Base-by-base conservation (phyloP, 768 basidiomycete genomes). In the Pulveroboletus frians region DNA sequence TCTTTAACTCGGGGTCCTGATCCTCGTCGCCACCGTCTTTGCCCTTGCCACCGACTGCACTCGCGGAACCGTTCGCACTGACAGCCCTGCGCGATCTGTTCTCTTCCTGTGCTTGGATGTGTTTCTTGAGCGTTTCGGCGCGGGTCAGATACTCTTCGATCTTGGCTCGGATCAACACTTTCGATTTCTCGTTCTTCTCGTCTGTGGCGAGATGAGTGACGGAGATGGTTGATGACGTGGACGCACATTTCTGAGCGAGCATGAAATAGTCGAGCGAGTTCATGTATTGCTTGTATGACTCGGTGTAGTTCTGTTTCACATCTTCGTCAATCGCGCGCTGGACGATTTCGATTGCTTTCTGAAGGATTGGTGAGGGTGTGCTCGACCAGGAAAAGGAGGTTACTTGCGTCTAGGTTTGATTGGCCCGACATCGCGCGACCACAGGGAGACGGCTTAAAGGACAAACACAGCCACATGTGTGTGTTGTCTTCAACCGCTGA, bases 221-320 rank as follows among this genome's bases (percentile, higher is more conserved):
- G n/a, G 15, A 4, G 23, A 9, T n/a, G 20, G 5, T 1, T 3
- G 14, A 21, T 3, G 23, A 31, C 31, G 49, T 15, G 18, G 10
- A 58, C 65, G 26, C 55, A 93, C 92, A 94, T 70, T 93, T 94
- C 65, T 92, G 75, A 9, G 94, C 93, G 56, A 97, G 88, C 88
- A 97, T 92, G 69, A 99, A 99, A 67, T 95, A 99, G 65, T 99
- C 96, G 51, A 98, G 78, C 1, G 91, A 79, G 76, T 97, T 95
- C 75, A 88, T 85, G 71, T 96, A 96, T 56, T 84, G 80, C 73
- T 89, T 94, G 80, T 91, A 95, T 17, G 94, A 94, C 61, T 94
- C 92, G 6, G 80, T 73, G 72, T 97, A 99, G 70, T 96, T 91
- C 69, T 88, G 85, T 68, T 92, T 92, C 53, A 78, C 77, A 71